phyloP scores from a whole-genome alignment of 176 grass and related monocot genomes.

The Pharus latifolius region DNA sequence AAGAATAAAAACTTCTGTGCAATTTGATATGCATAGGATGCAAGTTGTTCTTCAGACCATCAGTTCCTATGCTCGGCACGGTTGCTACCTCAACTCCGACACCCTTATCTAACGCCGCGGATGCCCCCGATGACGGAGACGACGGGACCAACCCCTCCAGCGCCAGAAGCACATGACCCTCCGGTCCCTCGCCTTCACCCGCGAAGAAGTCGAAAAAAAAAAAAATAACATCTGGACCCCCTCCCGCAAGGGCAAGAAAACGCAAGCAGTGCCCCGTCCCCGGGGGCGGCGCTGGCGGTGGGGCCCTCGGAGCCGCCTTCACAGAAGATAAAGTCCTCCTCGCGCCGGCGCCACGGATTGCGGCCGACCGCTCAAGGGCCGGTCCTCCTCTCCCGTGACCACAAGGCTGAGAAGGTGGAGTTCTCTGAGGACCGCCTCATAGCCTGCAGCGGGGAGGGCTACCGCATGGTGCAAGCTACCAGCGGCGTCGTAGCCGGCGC shows the following conservation, averaged over 20 bases:
- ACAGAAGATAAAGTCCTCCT: slow-evolving; percentile 63
- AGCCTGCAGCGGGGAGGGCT: slow-evolving; percentile 69
- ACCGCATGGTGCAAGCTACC: slow-evolving; percentile 86
- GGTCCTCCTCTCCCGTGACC: slow-evolving; percentile 75
- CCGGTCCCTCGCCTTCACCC: slow-evolving; percentile 17
- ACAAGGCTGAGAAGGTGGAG: slow-evolving; percentile 71
- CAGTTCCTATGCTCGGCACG: too few relatives aligned
- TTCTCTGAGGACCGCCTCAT: slow-evolving; percentile 69
- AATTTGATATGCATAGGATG: too few relatives aligned
- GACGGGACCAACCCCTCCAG: slow-evolving; percentile 26
- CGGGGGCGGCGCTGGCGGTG: neutral
- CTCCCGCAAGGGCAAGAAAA: slow-evolving; percentile 90
- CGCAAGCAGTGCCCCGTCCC: slow-evolving; percentile 9
- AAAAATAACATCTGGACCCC: slow-evolving; percentile 62
- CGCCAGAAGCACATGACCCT: slow-evolving; percentile 22
- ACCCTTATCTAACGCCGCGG: neutral
- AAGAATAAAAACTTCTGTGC: too few relatives aligned
- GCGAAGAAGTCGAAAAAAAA: slow-evolving; percentile 88
- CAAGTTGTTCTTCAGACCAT: too few relatives aligned
- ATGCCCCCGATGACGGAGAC: slow-evolving; percentile 16
- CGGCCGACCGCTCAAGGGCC: slow-evolving; percentile 44
- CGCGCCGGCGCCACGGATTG: slow-evolving; percentile 54
- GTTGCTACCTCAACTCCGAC: too few relatives aligned
- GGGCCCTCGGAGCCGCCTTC: neutral
- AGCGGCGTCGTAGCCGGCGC: slow-evolving; percentile 56